Evolutionary conservation across 306 rosid species (phyloP).

Genomic region (Oemleria cerasiformis): DNA sequence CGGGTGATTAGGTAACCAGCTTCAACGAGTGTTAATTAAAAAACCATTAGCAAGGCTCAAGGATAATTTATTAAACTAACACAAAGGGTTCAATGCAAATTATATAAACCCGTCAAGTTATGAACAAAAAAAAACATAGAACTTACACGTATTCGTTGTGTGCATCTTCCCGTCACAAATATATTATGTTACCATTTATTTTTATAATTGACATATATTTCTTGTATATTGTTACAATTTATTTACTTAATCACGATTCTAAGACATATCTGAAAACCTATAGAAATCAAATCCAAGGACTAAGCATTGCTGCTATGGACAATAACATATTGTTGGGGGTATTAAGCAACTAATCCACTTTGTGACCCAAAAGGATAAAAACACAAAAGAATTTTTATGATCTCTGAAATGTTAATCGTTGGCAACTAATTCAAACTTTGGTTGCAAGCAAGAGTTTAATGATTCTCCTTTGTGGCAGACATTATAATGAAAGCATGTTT

Average conservation of each 20-base stretch:
- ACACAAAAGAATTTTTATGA: too few relatives aligned
- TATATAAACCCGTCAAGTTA: not conserved
- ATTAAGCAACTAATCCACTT: not conserved
- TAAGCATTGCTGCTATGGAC: not conserved
- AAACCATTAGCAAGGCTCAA: not conserved
- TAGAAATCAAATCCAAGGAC: too few relatives aligned
- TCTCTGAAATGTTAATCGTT: not conserved
- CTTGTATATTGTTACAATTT: too few relatives aligned
- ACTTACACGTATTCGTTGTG: too few relatives aligned
- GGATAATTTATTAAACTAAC: not conserved
- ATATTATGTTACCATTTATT: too few relatives aligned
- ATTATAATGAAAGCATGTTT: not conserved
- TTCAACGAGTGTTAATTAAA: not conserved
- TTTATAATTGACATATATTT: too few relatives aligned
- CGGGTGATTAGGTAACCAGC: constrained; percentile 11
- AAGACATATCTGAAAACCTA: too few relatives aligned
- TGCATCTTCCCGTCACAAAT: too few relatives aligned
- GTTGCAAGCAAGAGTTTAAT: not conserved
- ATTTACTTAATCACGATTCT: too few relatives aligned
- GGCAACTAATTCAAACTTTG: not conserved
- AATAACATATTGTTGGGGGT: not conserved
- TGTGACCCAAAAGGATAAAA: not conserved
- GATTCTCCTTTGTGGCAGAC: constrained; percentile 6
- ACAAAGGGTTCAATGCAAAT: not conserved
- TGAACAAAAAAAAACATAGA: too few relatives aligned